A percentile compares a stretch with the other conserved stretches of the same genome.
These are phyloP conservation scores for Keithomyces neogunnii DNA, from an alignment of 2,329 filamentous ascomycete species.

Conservation along the genomic window DNA sequence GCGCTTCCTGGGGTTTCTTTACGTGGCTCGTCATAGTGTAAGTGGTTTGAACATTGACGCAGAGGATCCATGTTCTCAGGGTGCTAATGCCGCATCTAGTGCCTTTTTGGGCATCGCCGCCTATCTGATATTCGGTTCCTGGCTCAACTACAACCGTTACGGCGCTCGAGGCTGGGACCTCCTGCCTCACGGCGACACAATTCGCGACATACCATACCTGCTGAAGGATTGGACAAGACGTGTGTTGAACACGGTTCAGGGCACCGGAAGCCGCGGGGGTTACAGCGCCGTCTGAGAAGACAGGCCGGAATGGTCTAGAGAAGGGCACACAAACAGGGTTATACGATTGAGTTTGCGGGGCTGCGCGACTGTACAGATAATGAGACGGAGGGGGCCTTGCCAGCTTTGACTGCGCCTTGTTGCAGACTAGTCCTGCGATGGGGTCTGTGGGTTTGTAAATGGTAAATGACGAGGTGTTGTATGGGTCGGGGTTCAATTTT, in stretches of 20 bases:
- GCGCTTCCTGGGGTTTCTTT: slow-evolving; percentile 81
- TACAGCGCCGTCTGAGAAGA: slow-evolving; percentile 76
- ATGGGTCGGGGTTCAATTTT: no score
- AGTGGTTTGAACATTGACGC: slow-evolving; percentile 26
- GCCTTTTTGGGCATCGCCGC: slow-evolving; percentile 76
- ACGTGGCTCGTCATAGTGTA: slow-evolving; percentile 95
- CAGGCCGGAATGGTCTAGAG: background rate
- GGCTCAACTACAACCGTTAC: slow-evolving; percentile 98
- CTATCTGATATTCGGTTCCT: slow-evolving; percentile 96
- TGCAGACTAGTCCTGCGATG: background rate
- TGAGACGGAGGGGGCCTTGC: background rate
- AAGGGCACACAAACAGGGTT: background rate
- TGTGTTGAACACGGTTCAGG: slow-evolving; percentile 76
- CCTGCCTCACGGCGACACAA: slow-evolving; percentile 82
- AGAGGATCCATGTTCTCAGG: background rate
- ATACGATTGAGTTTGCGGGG: background rate
- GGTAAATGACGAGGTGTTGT: background rate
- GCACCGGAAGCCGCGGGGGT: slow-evolving; percentile 74
- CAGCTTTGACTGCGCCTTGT: background rate
- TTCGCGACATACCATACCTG: slow-evolving; percentile 87
- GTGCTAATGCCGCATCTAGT: slow-evolving; percentile 33
- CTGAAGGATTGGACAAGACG: slow-evolving; percentile 79
- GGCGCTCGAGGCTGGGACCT: slow-evolving; percentile 93
- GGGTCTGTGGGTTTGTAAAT: background rate
- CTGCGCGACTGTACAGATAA: slow-evolving; percentile 17